phyloP scores from a whole-genome alignment of 352 stramenopile genomes.

The Achlya hypogyna region DNA sequence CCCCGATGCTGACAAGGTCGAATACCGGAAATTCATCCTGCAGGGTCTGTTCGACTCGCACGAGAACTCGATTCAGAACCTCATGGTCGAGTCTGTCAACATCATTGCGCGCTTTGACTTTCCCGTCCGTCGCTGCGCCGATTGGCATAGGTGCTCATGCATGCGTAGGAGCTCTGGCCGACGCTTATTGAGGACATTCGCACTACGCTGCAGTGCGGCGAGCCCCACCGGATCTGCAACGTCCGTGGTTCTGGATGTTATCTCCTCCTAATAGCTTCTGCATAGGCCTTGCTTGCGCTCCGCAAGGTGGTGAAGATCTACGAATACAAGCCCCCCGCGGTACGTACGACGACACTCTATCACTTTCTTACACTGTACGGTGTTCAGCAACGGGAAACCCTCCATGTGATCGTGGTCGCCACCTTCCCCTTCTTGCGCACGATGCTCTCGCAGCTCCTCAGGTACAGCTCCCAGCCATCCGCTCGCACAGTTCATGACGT shows the following conservation, averaged over 20 bases:
- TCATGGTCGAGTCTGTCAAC: slow-evolving; percentile 93
- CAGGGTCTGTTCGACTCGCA: slow-evolving; percentile 69
- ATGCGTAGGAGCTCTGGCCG: slow-evolving; percentile 74
- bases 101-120: slow-evolving; percentile 94
- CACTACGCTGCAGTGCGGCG: slow-evolving; percentile 83
- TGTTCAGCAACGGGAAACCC: slow-evolving; percentile 56
- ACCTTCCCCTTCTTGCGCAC: slow-evolving; percentile 90
- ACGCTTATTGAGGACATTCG: slow-evolving; percentile 80
- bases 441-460: slow-evolving; percentile 77
- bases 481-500: too few relatives aligned
- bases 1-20: slow-evolving; percentile 22
- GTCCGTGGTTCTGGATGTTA: slow-evolving; percentile 18
- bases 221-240: slow-evolving; percentile 78
- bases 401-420: slow-evolving; percentile 88
- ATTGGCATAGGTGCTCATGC: not conserved
- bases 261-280: not conserved
- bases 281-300: slow-evolving; percentile 87
- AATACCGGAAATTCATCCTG: slow-evolving; percentile 25
- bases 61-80: slow-evolving; percentile 84
- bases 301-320: slow-evolving; percentile 97
- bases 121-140: slow-evolving; percentile 33
- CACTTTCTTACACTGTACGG: not conserved
- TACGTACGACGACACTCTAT: slow-evolving; percentile 18
- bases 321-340: slow-evolving; percentile 93
- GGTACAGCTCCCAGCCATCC: slow-evolving; percentile 34